Evolutionary conservation across 2,329 filamentous ascomycete genomes (phyloP).

Genomic region (Talaromyces funiculosus): DNA sequence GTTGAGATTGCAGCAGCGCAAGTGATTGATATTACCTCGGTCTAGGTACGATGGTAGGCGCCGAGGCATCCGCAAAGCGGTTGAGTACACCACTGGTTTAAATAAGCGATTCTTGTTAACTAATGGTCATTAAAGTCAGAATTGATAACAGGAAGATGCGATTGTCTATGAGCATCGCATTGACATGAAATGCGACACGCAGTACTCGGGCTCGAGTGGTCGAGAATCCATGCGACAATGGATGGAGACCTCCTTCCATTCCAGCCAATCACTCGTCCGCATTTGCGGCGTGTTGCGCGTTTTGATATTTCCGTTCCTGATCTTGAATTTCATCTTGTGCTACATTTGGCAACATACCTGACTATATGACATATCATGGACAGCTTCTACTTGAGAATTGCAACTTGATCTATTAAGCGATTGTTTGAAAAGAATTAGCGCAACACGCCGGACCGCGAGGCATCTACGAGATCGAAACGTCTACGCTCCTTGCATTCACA

Average conservation of each 20-base stretch:
- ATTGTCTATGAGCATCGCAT: background rate
- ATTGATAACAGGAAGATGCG: background rate
- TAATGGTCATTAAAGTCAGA: background rate
- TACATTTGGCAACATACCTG: background rate
- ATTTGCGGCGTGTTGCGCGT: constrained; percentile 11
- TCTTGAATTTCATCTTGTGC: background rate
- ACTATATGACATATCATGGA: background rate
- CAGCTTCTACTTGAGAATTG: too few species aligned
- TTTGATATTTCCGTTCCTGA: constrained; percentile 10
- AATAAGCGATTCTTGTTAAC: background rate
- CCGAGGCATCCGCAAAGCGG: background rate
- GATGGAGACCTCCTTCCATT: constrained; percentile 1
- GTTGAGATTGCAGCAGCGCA: background rate
- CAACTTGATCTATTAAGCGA: background rate
- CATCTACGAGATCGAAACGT: background rate
- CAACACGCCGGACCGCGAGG: background rate
- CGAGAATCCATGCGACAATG: background rate
- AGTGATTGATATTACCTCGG: background rate
- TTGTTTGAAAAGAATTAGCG: background rate
- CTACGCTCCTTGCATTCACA: constrained; percentile 1
- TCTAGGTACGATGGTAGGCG: background rate
- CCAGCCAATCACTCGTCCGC: constrained; percentile 7
- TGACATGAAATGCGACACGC: background rate
- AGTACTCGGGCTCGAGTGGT: too few species aligned
- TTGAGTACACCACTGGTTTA: background rate